Percentiles rank a stretch among this genome's conserved stretches.
Conservation (phyloP, 345 rosid genomes). For the Aquilaria sinensis region DNA sequence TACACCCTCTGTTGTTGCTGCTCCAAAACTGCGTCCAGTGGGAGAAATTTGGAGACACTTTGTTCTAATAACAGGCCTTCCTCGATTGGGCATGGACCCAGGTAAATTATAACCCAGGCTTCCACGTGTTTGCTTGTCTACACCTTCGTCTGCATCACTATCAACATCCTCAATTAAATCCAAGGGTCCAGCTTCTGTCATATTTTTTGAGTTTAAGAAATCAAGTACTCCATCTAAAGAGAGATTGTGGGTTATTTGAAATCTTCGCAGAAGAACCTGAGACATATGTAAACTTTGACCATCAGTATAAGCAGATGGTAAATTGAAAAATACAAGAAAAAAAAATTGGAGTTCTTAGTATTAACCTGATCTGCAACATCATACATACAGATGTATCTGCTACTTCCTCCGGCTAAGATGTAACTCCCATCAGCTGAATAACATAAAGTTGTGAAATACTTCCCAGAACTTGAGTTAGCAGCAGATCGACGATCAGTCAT, state of each 20-base stretch:
- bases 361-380: constrained; percentile 95
- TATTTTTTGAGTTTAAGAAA: constrained; percentile 82
- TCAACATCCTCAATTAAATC: constrained; percentile 84
- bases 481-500: constrained; percentile 91
- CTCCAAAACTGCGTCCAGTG: constrained; percentile 87
- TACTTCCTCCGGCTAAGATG: constrained; percentile 88
- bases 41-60: constrained; percentile 87
- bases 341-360: background rate
- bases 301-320: background rate
- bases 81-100: constrained; percentile 77
- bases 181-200: constrained; percentile 96
- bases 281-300: constrained; percentile 2
- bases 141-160: constrained; percentile 79
- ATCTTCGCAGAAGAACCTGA: constrained; percentile 80
- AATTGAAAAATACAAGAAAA: no score
- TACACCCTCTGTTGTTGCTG: constrained; percentile 98
- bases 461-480: constrained; percentile 92
- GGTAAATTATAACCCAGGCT: constrained; percentile 80
- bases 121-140: constrained; percentile 68
- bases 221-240: constrained; percentile 96
- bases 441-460: constrained; percentile 85
- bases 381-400: constrained; percentile 96
- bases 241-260: constrained; percentile 78
- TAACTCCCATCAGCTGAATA: constrained; percentile 97
- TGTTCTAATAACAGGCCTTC: constrained; percentile 75